These are phyloP conservation scores for Guyanaporus albipodus DNA, from an alignment of 768 basidiomycete genomes.

Conservation along the genomic window DNA sequence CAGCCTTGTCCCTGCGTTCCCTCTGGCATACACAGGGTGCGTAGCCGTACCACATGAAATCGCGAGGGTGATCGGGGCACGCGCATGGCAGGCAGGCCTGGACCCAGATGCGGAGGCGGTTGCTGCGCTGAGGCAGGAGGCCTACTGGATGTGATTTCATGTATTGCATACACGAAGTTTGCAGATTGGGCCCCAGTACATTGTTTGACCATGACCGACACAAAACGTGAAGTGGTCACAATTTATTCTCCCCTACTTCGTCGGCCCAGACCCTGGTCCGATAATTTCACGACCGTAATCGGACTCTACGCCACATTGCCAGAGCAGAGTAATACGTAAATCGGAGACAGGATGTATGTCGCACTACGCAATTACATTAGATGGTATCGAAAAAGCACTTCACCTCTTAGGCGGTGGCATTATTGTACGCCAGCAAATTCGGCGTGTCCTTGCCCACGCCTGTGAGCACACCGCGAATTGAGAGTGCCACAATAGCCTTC, in stretches of 20 bases:
- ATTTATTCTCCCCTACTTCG: no score
- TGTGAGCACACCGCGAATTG: slow-evolving; percentile 47
- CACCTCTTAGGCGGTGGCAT: slow-evolving; percentile 44
- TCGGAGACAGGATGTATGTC: not conserved
- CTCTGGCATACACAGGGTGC: slow-evolving; percentile 61
- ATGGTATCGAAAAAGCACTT: not conserved
- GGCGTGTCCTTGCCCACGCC: slow-evolving; percentile 53
- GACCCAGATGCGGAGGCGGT: slow-evolving; percentile 70
- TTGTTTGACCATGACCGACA: no score
- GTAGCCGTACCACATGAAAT: slow-evolving; percentile 62
- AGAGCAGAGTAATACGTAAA: not conserved
- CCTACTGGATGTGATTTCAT: slow-evolving; percentile 34
- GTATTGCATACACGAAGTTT: not conserved
- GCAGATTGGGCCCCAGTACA: slow-evolving; percentile 4
- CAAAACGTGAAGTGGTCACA: no score
- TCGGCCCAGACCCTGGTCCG: no score
- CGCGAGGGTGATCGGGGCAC: slow-evolving; percentile 56
- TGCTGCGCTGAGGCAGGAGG: slow-evolving; percentile 65
- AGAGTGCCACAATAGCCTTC: slow-evolving; percentile 61
- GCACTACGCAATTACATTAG: slow-evolving; percentile 6
- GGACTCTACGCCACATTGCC: no score
- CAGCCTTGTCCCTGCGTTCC: slow-evolving; percentile 59
- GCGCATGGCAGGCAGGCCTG: slow-evolving; percentile 67
- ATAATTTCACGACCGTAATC: no score
- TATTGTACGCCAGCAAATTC: slow-evolving; percentile 81